Conservation (phyloP, 2,329 filamentous ascomycete species). For the Cladosporium oxysporum region DNA sequence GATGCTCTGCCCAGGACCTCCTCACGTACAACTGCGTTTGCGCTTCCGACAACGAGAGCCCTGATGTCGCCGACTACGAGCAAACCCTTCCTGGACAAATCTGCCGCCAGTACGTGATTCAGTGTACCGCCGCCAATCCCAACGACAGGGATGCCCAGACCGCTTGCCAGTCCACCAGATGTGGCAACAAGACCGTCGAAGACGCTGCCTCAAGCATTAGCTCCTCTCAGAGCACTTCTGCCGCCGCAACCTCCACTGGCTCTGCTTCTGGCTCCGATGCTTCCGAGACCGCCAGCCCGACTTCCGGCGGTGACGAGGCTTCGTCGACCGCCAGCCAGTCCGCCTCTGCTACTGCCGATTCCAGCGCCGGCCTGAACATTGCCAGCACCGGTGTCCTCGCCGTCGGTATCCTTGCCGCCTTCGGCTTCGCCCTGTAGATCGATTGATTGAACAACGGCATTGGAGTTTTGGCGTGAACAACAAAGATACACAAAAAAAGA, state of each 20-base stretch:
- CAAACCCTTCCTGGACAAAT: constrained; percentile 62
- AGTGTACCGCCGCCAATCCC: constrained; percentile 44
- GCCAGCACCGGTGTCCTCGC: constrained; percentile 49
- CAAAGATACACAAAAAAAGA: constrained; percentile 3
- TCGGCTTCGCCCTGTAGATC: constrained; percentile 59
- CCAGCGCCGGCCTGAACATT: constrained; percentile 47
- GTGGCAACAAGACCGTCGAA: constrained; percentile 55
- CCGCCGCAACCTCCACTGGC: constrained; percentile 32
- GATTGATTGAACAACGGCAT: not conserved
- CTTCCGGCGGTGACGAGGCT: constrained; percentile 26
- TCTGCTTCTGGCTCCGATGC: constrained; percentile 34
- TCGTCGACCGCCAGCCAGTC: constrained; percentile 15
- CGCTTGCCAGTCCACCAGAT: constrained; percentile 52
- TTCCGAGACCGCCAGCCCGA: constrained; percentile 34
- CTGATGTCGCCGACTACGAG: constrained; percentile 58
- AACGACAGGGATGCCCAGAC: constrained; percentile 41
- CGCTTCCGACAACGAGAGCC: constrained; percentile 51
- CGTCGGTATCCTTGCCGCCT: constrained; percentile 56
- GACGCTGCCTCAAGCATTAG: constrained; percentile 37
- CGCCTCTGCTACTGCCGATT: constrained; percentile 23
- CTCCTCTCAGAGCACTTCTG: constrained; percentile 28
- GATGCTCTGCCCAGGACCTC: constrained; percentile 37
- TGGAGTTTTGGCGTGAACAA: not conserved
- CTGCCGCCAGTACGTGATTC: constrained; percentile 54
- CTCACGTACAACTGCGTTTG: constrained; percentile 62